Evolutionary conservation across 495 filamentous ascomycete genomes (phyloP).

Genomic region (Penicillium silybi): DNA sequence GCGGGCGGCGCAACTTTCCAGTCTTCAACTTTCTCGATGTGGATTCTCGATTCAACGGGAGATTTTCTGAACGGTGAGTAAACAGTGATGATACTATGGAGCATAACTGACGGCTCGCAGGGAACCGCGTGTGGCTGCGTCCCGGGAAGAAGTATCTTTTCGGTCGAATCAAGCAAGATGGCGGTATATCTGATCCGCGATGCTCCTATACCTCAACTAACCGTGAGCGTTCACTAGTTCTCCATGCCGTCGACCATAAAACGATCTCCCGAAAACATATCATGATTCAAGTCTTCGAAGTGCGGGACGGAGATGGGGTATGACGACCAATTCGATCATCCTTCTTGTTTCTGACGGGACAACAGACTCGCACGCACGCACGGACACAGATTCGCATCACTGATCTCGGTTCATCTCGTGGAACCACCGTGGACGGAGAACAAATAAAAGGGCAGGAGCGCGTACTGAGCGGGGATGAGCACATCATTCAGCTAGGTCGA

Average conservation of each 20-base stretch:
- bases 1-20: slow-evolving; percentile 5
- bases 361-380: slow-evolving; percentile 47
- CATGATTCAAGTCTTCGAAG: slow-evolving; percentile 64
- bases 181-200: slow-evolving; percentile 21
- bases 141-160: slow-evolving; percentile 80
- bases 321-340: slow-evolving; percentile 10
- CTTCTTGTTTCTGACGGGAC: slow-evolving; percentile 12
- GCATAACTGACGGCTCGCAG: slow-evolving; percentile 34
- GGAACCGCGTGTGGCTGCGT: slow-evolving; percentile 74
- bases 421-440: slow-evolving; percentile 71
- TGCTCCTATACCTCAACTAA: slow-evolving; percentile 4
- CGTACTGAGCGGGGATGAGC: slow-evolving; percentile 48
- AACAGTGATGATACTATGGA: neutral
- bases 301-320: slow-evolving; percentile 69
- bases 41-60: slow-evolving; percentile 46
- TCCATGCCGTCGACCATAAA: slow-evolving; percentile 58
- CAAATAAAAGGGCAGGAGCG: slow-evolving; percentile 53
- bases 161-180: slow-evolving; percentile 57
- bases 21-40: slow-evolving; percentile 29
- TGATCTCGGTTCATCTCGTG: slow-evolving; percentile 72
- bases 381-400: slow-evolving; percentile 62
- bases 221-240: neutral
- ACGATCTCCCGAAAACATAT: slow-evolving; percentile 89
- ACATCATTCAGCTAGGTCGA: slow-evolving; percentile 63
- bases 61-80: slow-evolving; percentile 39